A percentile compares a stretch with the other conserved stretches of the same genome.
These are phyloP conservation scores for Corinectria fuckeliana DNA, from an alignment of 2,329 filamentous ascomycete genomes.

Conservation along the genomic window DNA sequence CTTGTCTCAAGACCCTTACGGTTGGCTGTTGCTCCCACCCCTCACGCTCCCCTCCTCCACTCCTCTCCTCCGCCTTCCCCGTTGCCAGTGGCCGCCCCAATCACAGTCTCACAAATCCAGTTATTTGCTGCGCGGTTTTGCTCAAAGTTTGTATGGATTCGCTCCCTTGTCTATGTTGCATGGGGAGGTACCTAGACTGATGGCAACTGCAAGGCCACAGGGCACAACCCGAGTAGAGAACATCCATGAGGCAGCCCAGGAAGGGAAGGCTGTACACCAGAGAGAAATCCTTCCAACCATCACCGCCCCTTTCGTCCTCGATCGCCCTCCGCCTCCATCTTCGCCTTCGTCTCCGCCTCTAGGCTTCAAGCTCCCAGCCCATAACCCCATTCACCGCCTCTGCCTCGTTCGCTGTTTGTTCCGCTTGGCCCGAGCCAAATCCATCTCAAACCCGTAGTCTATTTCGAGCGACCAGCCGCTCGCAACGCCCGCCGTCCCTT, in stretches of 20 bases:
- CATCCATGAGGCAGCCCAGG: not conserved
- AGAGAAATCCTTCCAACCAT: not conserved
- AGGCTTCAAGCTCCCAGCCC: not conserved
- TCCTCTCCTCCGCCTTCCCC: not conserved
- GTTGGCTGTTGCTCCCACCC: not conserved
- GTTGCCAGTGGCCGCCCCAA: constrained; percentile 4
- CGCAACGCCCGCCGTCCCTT: constrained; percentile 25
- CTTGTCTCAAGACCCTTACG: not conserved
- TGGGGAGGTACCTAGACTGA: constrained; percentile 7
- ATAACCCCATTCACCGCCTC: not conserved
- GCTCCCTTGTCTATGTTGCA: constrained; percentile 6
- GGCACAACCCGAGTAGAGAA: no score
- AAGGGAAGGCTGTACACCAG: not conserved
- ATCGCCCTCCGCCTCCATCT: not conserved
- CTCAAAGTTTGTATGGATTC: constrained; percentile 8
- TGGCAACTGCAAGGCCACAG: not conserved
- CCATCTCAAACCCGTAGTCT: constrained; percentile 31
- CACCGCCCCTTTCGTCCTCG: not conserved
- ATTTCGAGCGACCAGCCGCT: constrained; percentile 31
- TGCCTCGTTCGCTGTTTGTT: constrained; percentile 23
- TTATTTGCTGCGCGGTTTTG: not conserved
- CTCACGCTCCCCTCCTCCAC: not conserved
- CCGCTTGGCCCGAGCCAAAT: constrained; percentile 24
- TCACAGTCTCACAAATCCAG: constrained; percentile 11
- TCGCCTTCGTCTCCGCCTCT: not conserved